Conservation (phyloP, 2,329 filamentous ascomycete genomes). For the Verticillium tricorpus region DNA sequence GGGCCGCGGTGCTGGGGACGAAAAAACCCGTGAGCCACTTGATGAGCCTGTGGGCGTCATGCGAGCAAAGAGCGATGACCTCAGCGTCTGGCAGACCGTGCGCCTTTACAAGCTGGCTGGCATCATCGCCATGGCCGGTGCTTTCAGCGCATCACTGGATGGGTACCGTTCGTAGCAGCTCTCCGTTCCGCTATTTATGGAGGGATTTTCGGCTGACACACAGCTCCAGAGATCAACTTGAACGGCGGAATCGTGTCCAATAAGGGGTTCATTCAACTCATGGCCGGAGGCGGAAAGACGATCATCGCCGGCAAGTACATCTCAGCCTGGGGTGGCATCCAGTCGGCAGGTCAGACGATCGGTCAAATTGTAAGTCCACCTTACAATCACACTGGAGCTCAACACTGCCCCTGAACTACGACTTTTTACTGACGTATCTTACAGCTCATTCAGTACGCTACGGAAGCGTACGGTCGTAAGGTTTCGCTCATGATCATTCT, state of each 20-base stretch:
- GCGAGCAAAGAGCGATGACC: slow-evolving; percentile 30
- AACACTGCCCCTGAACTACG: background rate
- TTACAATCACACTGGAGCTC: too few relatives aligned
- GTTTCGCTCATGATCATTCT: slow-evolving; percentile 28
- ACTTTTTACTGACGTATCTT: slow-evolving; percentile 14
- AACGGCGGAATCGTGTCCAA: slow-evolving; percentile 35
- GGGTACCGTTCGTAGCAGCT: slow-evolving; percentile 26
- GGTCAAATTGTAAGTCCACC: slow-evolving; percentile 27
- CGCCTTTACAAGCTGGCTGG: slow-evolving; percentile 27
- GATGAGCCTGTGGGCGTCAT: slow-evolving; percentile 17
- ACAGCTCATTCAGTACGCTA: slow-evolving; percentile 20
- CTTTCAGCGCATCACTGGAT: slow-evolving; percentile 35
- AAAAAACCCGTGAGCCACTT: background rate
- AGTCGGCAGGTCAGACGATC: slow-evolving; percentile 30
- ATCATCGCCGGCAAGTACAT: slow-evolving; percentile 30
- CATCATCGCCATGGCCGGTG: slow-evolving; percentile 31
- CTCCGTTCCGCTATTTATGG: too few relatives aligned
- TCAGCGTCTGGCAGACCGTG: slow-evolving; percentile 31
- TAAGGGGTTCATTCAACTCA: slow-evolving; percentile 32
- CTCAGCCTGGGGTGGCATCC: slow-evolving; percentile 33
- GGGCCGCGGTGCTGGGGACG: slow-evolving; percentile 2
- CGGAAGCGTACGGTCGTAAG: slow-evolving; percentile 30
- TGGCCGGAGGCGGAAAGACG: slow-evolving; percentile 21
- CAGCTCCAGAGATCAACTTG: slow-evolving; percentile 17
- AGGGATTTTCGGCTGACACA: slow-evolving; percentile 15